Evolutionary conservation across 495 filamentous ascomycete species (phyloP), one percentile per base, ranked within the genome.

Genomic region (Trichocladium antarcticum): DNA sequence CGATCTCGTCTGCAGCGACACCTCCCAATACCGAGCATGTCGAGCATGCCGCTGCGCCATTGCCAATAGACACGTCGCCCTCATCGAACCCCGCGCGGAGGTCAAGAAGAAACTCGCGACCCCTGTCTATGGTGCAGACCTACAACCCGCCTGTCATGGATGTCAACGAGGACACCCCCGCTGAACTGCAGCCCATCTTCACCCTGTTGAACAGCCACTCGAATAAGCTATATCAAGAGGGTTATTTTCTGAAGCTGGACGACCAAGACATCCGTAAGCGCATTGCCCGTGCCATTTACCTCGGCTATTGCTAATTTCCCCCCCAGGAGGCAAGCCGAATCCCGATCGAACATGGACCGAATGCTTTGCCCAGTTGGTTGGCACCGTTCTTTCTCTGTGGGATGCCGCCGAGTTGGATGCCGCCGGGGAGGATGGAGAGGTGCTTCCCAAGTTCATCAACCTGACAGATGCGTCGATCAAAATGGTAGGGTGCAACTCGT

Each of bases 141-240:
- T 90, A 89, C 61, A 84, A 92, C 53, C 93, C 90, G 53, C 88
- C 85, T 50, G 64, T 86, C 55, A 85, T 95, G 79, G 82, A 94
- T 52, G 77, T 94, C 42, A 79, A 77, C 52, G 73, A 80, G 43
- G 87, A 95, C 57, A 96, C 88, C 8, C 78, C 87, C 28, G 85
- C 93, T 5, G 92, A 98, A 70, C 74, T 98, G 29, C 85, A 87
- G 64, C 92, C 87, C 20, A 92, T 97, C 55, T 97, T 97, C 66
- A 84, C 78, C 44, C 90, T 85, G 58, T 77, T 98, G 42, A 98
- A 95, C 67, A 94, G 84, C 64, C 93, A 97, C 66, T 80, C 78
- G 10, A 96, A 95, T 64, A 98, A 97, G 69, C 70, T 97, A 40
- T 98, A 96, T 62, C 87, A 95, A 38, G 92, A 98, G 68, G 92